Base-by-base conservation (phyloP, 2,329 filamentous ascomycete species). In the Fusarium sp. region DNA sequence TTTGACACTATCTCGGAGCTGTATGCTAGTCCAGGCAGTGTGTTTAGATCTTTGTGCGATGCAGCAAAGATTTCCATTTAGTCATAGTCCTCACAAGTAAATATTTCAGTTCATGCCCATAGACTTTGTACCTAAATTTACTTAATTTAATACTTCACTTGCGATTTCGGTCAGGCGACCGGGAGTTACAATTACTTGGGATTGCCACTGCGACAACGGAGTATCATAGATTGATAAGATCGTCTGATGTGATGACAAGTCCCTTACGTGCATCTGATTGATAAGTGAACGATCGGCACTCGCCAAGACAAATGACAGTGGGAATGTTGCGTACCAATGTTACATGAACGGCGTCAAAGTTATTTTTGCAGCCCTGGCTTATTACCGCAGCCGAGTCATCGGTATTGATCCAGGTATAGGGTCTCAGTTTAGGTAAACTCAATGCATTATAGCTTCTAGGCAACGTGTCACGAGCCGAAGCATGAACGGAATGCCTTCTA, bases 1-100 rank as follows among this genome's bases (percentile, higher is more conserved):
- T 75, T 69, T 49, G 73, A 58, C n/a, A 44, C 52, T 6, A 69
- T 73, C 15, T 54, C 52, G 4, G 39, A 47, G 3, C 38, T 72
- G 6, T 72, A 59, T 44, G 12, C 39, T 11, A 69, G 42, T 24
- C 10, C 35, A 5, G 35, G 11, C 13, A 72, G 64, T 28, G 14
- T 72, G 6, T 72, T 72, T 14, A 64, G 64, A 51, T 72, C 54
- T 15, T 39, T 72, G 5, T 72, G 69, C 5, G 69, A 73, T 49
- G 69, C 64, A 4, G 56, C 69, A 12, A 72, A 52, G 28, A 60
- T 72, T 26, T 60, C 64, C 6, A 39, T 67, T 11, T 51, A 28
- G 38, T 14, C 10, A 51, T n/a, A 44, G 14, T 26, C 10, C 13
- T 42, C 7, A 18, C 35, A 22, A 38, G 49, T 20, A 26, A 38